Conservation (phyloP, 1,284 basidiomycete genomes). For the Somion occarium region DNA sequence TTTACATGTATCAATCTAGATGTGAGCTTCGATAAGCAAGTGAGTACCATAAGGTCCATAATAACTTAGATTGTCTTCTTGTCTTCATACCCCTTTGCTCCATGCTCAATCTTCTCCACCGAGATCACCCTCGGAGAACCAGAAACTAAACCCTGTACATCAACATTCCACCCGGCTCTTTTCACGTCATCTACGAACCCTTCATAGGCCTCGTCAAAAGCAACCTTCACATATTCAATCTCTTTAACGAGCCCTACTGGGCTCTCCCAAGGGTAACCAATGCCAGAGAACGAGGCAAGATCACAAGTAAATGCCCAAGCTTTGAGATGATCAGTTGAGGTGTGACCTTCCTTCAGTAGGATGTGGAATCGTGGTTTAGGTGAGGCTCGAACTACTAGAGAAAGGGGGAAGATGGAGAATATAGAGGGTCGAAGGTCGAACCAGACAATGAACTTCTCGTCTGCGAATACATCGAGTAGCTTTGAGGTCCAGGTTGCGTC, state of each 20-base stretch:
- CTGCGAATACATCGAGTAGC: constrained; percentile 28
- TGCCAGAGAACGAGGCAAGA: constrained; percentile 14
- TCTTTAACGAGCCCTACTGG: constrained; percentile 14
- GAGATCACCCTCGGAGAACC: constrained; percentile 31
- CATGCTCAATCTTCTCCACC: constrained; percentile 12
- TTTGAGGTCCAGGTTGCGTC: constrained; percentile 1
- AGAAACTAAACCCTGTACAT: constrained; percentile 31
- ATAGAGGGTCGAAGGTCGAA: constrained; percentile 22
- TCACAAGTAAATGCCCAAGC: constrained; percentile 50
- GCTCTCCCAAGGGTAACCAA: constrained; percentile 5
- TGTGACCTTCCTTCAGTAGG: constrained; percentile 46
- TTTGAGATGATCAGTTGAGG: constrained; percentile 43
- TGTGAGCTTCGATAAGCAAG: no score
- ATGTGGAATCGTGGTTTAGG: constrained; percentile 19
- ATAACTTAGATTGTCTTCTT: constrained; percentile 8
- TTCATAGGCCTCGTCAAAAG: constrained; percentile 24
- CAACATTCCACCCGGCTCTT: constrained; percentile 33
- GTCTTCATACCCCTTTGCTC: constrained; percentile 2
- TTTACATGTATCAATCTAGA: no score
- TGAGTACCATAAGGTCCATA: no score
- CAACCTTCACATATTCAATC: constrained; percentile 21
- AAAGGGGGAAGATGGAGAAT: constrained; percentile 14
- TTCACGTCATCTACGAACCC: constrained; percentile 28
- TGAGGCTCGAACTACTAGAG: no score
- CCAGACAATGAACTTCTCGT: constrained; percentile 48